Evolutionary conservation across 805 yeast species (phyloP).

Genomic region (Yarrowia yakushimensis): DNA sequence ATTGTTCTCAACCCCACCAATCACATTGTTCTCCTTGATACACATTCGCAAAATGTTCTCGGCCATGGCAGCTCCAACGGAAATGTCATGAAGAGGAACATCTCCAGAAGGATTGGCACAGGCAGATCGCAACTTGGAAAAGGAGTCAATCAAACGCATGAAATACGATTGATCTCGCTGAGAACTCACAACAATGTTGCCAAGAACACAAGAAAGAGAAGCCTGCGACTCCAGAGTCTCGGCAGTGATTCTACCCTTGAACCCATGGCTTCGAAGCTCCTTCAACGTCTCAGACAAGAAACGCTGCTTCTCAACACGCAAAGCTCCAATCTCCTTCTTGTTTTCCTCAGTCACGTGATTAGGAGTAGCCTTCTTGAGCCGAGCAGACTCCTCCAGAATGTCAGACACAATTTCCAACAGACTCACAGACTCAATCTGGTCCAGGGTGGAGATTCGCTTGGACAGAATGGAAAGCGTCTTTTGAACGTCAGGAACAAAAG

Average conservation of each 20-base stretch:
- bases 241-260: conserved; percentile 60
- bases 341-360: conserved; percentile 61
- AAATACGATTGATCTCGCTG: conserved; percentile 45
- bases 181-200: conserved; percentile 48
- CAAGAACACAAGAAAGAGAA: conserved; percentile 59
- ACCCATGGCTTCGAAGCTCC: conserved; percentile 72
- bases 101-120: conserved; percentile 63
- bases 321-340: conserved; percentile 63
- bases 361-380: conserved; percentile 77
- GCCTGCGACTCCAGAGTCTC: conserved; percentile 63
- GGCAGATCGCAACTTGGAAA: conserved; percentile 73
- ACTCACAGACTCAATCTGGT: conserved; percentile 44
- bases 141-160: conserved; percentile 67
- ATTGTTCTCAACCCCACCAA: neutral
- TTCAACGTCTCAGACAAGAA: conserved; percentile 71
- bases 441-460: conserved; percentile 42
- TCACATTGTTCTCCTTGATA: conserved; percentile 6
- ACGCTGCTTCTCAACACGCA: conserved; percentile 78
- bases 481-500: conserved; percentile 50
- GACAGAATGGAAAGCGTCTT: conserved; percentile 56
- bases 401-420: conserved; percentile 55
- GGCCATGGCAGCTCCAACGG: conserved; percentile 23
- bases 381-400: conserved; percentile 54
- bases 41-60: conserved; percentile 21
- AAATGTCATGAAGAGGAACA: conserved; percentile 48